A percentile compares a stretch with the other conserved stretches of the same genome.
Evolutionary conservation across 305 asterid species (phyloP).

Genomic region (Andrographis paniculata): DNA sequence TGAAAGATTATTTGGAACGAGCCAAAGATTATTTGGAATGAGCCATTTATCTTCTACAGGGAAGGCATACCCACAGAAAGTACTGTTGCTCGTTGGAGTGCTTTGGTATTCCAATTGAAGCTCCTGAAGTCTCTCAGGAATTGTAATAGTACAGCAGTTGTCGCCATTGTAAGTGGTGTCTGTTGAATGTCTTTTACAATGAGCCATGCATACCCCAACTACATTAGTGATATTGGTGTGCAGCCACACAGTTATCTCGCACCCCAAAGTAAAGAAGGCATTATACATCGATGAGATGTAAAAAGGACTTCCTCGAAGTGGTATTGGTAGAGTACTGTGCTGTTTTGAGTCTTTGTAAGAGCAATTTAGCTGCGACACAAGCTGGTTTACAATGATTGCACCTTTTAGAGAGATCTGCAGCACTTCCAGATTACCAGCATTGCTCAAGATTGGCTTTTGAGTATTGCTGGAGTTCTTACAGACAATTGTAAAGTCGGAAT

Average conservation of each 20-base stretch:
- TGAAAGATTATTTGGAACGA: conserved; percentile 12
- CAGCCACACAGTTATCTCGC: conserved; percentile 25
- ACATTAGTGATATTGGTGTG: conserved; percentile 7
- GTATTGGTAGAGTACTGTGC: background rate
- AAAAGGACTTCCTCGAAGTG: conserved; percentile 22
- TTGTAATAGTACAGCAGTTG: conserved; percentile 24
- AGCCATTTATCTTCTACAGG: conserved; percentile 26
- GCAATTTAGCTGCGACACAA: conserved; percentile 23
- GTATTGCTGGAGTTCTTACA: conserved; percentile 17
- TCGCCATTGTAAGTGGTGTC: conserved; percentile 23
- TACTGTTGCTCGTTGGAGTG: background rate
- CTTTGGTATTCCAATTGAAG: conserved; percentile 16
- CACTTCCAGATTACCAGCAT: conserved; percentile 18
- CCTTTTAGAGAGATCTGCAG: conserved; percentile 17
- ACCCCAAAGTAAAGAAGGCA: conserved; percentile 25
- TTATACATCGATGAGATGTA: conserved; percentile 20
- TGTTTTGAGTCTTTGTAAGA: background rate
- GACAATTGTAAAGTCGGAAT: conserved; percentile 19
- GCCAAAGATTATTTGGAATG: conserved; percentile 1
- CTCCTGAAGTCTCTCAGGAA: conserved; percentile 14
- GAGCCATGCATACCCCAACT: conserved; percentile 27
- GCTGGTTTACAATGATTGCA: conserved; percentile 17
- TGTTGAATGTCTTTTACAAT: conserved; percentile 13
- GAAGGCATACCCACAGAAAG: conserved; percentile 25
- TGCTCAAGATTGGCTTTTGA: conserved; percentile 15